A percentile compares a stretch with the other conserved stretches of the same genome.
These are phyloP conservation scores for Geum urbanum DNA, from an alignment of 306 rosid species.

Conservation along the genomic window DNA sequence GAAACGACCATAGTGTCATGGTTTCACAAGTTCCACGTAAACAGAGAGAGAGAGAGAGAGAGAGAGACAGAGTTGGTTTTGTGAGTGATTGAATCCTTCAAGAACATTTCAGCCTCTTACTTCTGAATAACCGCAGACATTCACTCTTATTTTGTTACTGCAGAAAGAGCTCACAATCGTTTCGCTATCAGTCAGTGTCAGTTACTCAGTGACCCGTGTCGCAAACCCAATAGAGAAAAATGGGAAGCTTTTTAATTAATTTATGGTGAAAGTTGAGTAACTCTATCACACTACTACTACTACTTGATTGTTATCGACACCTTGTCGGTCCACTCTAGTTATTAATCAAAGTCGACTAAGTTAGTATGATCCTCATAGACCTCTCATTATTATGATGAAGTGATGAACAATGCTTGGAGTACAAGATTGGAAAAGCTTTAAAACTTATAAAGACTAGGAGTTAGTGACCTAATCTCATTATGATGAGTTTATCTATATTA, in stretches of 20 bases:
- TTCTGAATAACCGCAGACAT: background rate
- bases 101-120: conserved; percentile 7
- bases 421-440: background rate
- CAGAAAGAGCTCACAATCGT: background rate
- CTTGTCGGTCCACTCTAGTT: background rate
- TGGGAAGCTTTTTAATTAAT: background rate
- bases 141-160: conserved; percentile 10
- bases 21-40: background rate
- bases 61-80: background rate
- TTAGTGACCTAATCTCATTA: background rate
- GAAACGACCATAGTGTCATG: background rate
- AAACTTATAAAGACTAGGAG: background rate
- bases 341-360: no score
- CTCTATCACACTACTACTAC: no score
- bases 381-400: no score
- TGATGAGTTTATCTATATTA: no score
- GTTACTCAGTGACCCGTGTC: background rate
- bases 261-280: conserved; percentile 12
- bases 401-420: background rate
- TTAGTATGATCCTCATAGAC: background rate
- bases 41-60: background rate
- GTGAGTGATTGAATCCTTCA: background rate
- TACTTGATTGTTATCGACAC: background rate
- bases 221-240: background rate
- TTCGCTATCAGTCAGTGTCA: background rate